Percentiles rank a stretch among this genome's conserved stretches.
Evolutionary conservation across 2,329 filamentous ascomycete genomes (phyloP).

Genomic region (Alternaria arbusti): DNA sequence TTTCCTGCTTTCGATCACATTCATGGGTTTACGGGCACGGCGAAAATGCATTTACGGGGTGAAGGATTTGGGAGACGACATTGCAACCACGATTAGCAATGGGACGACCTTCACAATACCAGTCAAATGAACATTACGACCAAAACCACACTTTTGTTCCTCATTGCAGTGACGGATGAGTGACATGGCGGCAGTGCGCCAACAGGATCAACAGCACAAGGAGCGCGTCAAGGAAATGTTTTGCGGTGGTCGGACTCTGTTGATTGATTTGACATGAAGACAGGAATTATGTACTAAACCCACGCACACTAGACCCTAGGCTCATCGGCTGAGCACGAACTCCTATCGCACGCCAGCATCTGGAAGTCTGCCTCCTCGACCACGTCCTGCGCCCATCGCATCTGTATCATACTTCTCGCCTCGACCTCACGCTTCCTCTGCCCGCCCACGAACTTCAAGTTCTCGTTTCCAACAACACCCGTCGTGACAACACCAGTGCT

Average conservation of each 20-base stretch:
- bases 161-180: constrained; percentile 3
- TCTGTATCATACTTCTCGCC: constrained; percentile 34
- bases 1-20: constrained; percentile 49
- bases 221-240: neutral
- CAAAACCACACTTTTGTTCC: constrained; percentile 16
- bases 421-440: constrained; percentile 27
- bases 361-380: constrained; percentile 28
- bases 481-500: constrained; percentile 55
- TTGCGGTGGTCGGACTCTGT: neutral
- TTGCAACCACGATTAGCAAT: constrained; percentile 46
- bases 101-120: constrained; percentile 43
- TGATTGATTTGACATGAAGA: neutral
- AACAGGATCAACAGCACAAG: neutral
- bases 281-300: constrained; percentile 7
- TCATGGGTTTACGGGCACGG: constrained; percentile 48
- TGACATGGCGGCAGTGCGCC: neutral
- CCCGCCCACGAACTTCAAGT: constrained; percentile 50
- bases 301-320: neutral
- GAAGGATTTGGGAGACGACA: constrained; percentile 43
- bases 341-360: constrained; percentile 32
- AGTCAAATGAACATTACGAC: constrained; percentile 43
- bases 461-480: constrained; percentile 58
- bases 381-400: constrained; percentile 37
- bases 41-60: constrained; percentile 50
- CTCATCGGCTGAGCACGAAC: constrained; percentile 24